Evolutionary conservation across 768 basidiomycete species (phyloP).

Genomic region (Symmetrospora coprosmae): DNA sequence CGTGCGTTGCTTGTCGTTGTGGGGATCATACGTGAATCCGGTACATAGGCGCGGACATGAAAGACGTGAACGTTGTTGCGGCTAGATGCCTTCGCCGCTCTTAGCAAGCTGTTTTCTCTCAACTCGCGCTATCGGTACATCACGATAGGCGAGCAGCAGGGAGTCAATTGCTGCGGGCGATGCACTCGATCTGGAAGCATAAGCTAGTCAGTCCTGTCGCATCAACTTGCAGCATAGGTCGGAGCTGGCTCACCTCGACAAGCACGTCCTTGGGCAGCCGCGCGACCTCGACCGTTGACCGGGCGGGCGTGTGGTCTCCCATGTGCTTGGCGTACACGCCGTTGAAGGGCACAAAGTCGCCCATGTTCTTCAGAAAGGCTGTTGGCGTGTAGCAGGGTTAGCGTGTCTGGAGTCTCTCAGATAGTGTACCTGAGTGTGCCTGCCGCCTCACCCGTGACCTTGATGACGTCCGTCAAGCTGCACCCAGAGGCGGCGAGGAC

Average conservation of each 20-base stretch:
- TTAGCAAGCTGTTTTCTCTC: too few species aligned
- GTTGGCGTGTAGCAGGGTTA: slow-evolving; percentile 34
- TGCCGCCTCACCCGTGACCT: slow-evolving; percentile 55
- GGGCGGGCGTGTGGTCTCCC: slow-evolving; percentile 78
- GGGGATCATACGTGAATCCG: too few species aligned
- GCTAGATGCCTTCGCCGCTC: too few species aligned
- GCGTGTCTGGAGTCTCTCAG: neutral
- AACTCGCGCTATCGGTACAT: too few species aligned
- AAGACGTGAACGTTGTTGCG: too few species aligned
- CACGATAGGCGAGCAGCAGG: too few species aligned
- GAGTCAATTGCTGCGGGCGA: too few species aligned
- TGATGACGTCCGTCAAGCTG: slow-evolving; percentile 63
- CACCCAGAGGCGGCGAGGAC: slow-evolving; percentile 73
- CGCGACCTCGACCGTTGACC: slow-evolving; percentile 76
- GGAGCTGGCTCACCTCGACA: neutral
- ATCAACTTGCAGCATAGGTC: neutral
- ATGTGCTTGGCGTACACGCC: slow-evolving; percentile 69
- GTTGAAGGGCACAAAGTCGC: slow-evolving; percentile 72
- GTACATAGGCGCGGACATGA: too few species aligned
- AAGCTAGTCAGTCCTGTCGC: too few species aligned
- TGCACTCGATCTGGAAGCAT: too few species aligned
- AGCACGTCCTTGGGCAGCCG: slow-evolving; percentile 11
- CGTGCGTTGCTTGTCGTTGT: too few species aligned
- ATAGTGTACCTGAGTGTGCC: neutral
- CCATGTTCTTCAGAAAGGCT: slow-evolving; percentile 87